Conservation (phyloP, 1,139 yeast genomes). For the Yamadazyma jaroonii region DNA sequence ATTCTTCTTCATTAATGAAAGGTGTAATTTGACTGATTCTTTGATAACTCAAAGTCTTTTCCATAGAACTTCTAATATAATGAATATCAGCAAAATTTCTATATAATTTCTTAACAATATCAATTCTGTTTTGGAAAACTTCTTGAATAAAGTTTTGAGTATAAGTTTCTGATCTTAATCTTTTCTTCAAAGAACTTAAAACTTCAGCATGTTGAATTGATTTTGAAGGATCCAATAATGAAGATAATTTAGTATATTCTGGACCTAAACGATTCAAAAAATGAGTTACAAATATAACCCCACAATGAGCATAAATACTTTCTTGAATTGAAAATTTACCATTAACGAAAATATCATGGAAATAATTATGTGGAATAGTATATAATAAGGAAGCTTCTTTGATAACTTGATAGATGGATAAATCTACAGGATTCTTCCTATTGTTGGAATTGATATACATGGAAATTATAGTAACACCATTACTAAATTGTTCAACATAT, state of each 20-base stretch:
- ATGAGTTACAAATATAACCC: slow-evolving; percentile 88
- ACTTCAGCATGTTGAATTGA: slow-evolving; percentile 71
- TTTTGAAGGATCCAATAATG: slow-evolving; percentile 60
- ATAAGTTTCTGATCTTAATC: slow-evolving; percentile 90
- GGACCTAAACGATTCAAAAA: slow-evolving; percentile 92
- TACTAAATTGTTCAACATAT: slow-evolving; percentile 91
- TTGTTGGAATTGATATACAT: slow-evolving; percentile 70
- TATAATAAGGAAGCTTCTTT: slow-evolving; percentile 92
- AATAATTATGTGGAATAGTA: slow-evolving; percentile 85
- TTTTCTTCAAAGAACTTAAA: slow-evolving; percentile 75
- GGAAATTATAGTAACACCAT: slow-evolving; percentile 84
- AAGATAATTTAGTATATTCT: slow-evolving; percentile 71
- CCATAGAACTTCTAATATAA: slow-evolving; percentile 71
- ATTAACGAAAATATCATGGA: slow-evolving; percentile 69
- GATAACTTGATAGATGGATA: slow-evolving; percentile 85
- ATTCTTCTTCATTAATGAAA: slow-evolving; percentile 72
- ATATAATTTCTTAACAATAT: slow-evolving; percentile 77
- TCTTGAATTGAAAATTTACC: slow-evolving; percentile 91
- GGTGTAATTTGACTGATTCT: slow-evolving; percentile 76
- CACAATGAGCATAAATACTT: slow-evolving; percentile 91
- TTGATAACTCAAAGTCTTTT: slow-evolving; percentile 86
- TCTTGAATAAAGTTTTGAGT: slow-evolving; percentile 83
- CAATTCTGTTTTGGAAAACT: slow-evolving; percentile 67
- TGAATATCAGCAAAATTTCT: slow-evolving; percentile 91
- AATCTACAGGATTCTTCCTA: slow-evolving; percentile 50